Conservation (phyloP, 2,329 filamentous ascomycete species). For the Metarhizium rileyi region DNA sequence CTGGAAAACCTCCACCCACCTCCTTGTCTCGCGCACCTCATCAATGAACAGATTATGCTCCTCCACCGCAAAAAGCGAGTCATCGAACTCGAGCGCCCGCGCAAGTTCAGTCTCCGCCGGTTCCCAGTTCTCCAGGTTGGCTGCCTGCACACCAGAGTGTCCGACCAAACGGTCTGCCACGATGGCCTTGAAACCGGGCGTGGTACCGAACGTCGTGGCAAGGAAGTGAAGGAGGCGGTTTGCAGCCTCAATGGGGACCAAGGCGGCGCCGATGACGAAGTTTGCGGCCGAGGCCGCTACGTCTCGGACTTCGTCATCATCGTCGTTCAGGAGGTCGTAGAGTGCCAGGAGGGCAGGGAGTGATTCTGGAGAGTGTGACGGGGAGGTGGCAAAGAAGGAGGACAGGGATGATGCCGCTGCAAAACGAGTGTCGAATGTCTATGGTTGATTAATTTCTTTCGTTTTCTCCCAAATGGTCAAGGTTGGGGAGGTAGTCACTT, state of each 20-base stretch:
- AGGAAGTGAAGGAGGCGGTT: conserved; percentile 36
- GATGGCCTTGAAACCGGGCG: conserved; percentile 27
- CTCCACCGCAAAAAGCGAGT: conserved; percentile 73
- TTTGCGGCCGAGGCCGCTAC: conserved; percentile 43
- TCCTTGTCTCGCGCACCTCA: conserved; percentile 59
- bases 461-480: background rate
- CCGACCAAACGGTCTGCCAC: conserved; percentile 33
- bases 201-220: conserved; percentile 22
- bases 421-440: conserved; percentile 57
- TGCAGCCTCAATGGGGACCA: conserved; percentile 39
- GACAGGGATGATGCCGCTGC: conserved; percentile 47
- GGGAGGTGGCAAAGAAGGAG: conserved; percentile 33
- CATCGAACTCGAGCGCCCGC: conserved; percentile 43
- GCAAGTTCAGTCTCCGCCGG: conserved; percentile 30
- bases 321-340: conserved; percentile 74
- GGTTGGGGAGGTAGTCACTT: background rate
- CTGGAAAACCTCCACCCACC: conserved; percentile 53
- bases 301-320: conserved; percentile 80
- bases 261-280: conserved; percentile 32
- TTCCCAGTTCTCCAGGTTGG: conserved; percentile 7
- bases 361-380: conserved; percentile 22
- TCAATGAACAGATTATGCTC: conserved; percentile 94
- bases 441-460: background rate
- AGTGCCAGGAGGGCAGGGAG: conserved; percentile 53
- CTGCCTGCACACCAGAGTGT: conserved; percentile 9